A percentile compares a stretch with the other conserved stretches of the same genome.
Conservation (phyloP, 129 eudicot species). For the Deinandra increscens region DNA sequence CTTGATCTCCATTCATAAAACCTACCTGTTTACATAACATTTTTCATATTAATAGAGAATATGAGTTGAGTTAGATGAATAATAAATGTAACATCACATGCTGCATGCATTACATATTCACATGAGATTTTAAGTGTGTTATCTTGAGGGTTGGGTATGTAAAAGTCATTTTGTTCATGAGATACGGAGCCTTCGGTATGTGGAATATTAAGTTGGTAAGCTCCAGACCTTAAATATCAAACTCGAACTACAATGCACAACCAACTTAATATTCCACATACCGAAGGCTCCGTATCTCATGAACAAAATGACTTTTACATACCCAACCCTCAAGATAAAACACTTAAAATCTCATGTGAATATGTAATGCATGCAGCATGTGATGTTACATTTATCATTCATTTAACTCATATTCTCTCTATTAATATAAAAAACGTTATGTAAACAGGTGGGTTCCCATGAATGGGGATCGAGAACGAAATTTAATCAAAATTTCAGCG, state of each 20-base stretch:
- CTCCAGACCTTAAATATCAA: background rate
- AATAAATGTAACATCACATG: background rate
- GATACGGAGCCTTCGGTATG: too few relatives aligned
- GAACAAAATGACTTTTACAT: background rate
- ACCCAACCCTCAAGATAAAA: background rate
- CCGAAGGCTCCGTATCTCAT: background rate
- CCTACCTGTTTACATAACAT: background rate
- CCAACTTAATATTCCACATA: background rate
- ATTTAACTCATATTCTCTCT: background rate
- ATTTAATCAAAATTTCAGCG: too few relatives aligned
- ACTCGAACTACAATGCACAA: too few relatives aligned
- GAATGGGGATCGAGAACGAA: too few relatives aligned
- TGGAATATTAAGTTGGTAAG: background rate
- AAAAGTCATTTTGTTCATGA: background rate
- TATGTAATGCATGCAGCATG: background rate
- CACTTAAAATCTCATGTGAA: background rate
- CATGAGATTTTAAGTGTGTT: background rate
- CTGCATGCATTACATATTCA: background rate
- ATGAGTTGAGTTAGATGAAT: background rate
- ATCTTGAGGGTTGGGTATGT: conserved; percentile 6
- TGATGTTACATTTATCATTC: background rate
- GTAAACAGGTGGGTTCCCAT: background rate
- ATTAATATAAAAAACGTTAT: too few relatives aligned
- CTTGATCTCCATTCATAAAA: too few relatives aligned
- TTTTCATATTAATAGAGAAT: background rate